A percentile compares a stretch with the other conserved stretches of the same genome.
These are phyloP conservation scores for Xerocomellus intermedius DNA, from an alignment of 768 basidiomycete genomes.

Conservation along the genomic window DNA sequence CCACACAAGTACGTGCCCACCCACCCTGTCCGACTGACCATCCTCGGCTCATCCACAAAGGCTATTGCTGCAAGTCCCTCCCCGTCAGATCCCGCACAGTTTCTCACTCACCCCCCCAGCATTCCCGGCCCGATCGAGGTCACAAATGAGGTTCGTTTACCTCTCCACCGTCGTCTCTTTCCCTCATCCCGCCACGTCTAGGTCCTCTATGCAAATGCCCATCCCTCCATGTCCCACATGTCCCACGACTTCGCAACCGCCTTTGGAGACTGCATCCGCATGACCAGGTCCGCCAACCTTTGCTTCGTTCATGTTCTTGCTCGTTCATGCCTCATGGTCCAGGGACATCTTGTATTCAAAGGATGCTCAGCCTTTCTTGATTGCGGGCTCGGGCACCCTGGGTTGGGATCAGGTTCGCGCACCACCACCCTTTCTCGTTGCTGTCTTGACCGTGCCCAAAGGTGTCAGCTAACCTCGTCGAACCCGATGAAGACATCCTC, in stretches of 20 bases:
- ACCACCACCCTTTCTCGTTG: background rate
- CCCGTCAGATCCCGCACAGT: background rate
- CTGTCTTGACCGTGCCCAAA: constrained; percentile 32
- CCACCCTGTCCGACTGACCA: constrained; percentile 20
- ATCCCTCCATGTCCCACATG: constrained; percentile 86
- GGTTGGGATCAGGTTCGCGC: constrained; percentile 88
- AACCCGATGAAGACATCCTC: constrained; percentile 72
- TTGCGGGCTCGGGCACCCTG: constrained; percentile 92
- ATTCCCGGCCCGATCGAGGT: constrained; percentile 67
- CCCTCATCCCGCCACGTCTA: constrained; percentile 22
- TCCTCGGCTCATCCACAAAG: constrained; percentile 31
- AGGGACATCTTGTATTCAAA: constrained; percentile 79
- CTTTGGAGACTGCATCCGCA: constrained; percentile 85
- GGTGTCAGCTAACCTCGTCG: constrained; percentile 91
- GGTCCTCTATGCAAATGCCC: constrained; percentile 93
- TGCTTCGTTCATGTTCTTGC: background rate
- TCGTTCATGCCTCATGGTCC: background rate
- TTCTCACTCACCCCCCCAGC: constrained; percentile 32
- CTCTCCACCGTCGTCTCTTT: background rate
- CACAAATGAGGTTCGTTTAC: constrained; percentile 49
- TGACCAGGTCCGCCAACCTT: constrained; percentile 56
- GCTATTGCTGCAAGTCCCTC: constrained; percentile 44
- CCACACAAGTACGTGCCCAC: constrained; percentile 46
- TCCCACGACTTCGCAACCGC: constrained; percentile 84
- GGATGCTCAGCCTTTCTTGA: constrained; percentile 84